Evolutionary conservation across 257 asterid genomes (phyloP), one percentile per base, ranked within the genome.

Genomic region (Misopates orontium): DNA sequence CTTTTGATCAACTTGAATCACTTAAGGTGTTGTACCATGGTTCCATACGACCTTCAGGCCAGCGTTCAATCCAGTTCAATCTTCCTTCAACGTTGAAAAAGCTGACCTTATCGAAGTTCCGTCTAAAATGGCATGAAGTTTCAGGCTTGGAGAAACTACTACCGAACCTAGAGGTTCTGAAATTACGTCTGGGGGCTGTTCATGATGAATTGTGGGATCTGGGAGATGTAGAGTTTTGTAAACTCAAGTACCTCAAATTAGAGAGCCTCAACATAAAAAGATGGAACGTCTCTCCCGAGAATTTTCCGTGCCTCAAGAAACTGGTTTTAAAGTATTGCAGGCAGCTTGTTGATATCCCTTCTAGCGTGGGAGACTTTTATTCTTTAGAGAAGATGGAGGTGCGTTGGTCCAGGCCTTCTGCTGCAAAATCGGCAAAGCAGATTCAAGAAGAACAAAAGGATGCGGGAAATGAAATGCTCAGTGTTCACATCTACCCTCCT

Each of bases 271-370:
- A 64, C 42, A 64, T 64, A 13, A 54, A 39, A 16, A 36, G 31
- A 32, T 64, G 70, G 61, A 40, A 5, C 20, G 53, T 36, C 14
- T 60, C 18, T 20, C 32, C 50, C 18, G 25, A 60, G 12, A 60
- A 50, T 36, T 50, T 68, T 25, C 66, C 73, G 8, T 17, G 39
- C 45, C 66, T 68, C 5, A 32, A 68, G 52, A 32, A 58, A 47
- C 25, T 68, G 45, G 50, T 68, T 12, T 31, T 68, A 25, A 12
- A 49, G 44, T 17, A 36, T 8, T 68, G 73, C 66, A 57, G 47
- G 73, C 49, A 68, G 17, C 45, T 68, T 48, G 23, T 6, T n/a
- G 60, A 64, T 18, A 39, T 64, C 48, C 70, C 70, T 51, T 18
- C 14, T 19, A 15, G 49, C 19, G 17, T 64, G 40, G 58, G 47